Percentiles rank a stretch among this genome's conserved stretches.
Evolutionary conservation across 345 rosid genomes (phyloP).

Genomic region (Salix suchowensis): DNA sequence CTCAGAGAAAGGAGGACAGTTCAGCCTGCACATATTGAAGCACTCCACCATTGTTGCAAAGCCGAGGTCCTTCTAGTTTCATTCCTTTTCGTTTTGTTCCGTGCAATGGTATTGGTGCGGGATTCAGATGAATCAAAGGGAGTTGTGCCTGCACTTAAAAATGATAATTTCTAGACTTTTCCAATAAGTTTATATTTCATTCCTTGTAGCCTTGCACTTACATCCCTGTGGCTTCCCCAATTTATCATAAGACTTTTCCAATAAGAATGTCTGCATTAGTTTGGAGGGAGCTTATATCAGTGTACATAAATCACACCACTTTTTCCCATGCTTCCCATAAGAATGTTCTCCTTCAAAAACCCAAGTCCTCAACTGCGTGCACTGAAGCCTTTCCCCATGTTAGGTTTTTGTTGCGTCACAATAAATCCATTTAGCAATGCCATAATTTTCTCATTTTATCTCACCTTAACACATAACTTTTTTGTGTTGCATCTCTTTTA

Average conservation of each 20-base stretch:
- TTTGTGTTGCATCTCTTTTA: too few species aligned
- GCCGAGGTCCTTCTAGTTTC: constrained; percentile 46
- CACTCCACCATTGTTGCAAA: constrained; percentile 89
- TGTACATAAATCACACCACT: too few species aligned
- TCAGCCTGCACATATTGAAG: constrained; percentile 88
- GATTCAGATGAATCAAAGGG: neutral
- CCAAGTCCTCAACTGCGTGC: too few species aligned
- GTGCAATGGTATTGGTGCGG: neutral
- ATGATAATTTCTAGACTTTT: neutral
- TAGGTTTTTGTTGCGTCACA: too few species aligned
- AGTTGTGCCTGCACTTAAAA: neutral
- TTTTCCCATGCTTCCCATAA: too few species aligned
- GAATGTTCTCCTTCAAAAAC: too few species aligned
- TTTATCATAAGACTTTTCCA: neutral
- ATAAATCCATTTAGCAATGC: too few species aligned
- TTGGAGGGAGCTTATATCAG: too few species aligned
- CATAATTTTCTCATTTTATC: too few species aligned
- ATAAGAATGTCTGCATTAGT: too few species aligned
- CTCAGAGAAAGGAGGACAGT: constrained; percentile 88
- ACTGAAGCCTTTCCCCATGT: too few species aligned
- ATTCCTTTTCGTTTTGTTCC: neutral
- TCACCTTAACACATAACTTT: too few species aligned
- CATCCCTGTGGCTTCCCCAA: neutral
- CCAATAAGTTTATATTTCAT: neutral
- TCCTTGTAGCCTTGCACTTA: neutral